Base-by-base conservation (phyloP, 2,329 filamentous ascomycete genomes). In the Apiospora pterosperma region DNA sequence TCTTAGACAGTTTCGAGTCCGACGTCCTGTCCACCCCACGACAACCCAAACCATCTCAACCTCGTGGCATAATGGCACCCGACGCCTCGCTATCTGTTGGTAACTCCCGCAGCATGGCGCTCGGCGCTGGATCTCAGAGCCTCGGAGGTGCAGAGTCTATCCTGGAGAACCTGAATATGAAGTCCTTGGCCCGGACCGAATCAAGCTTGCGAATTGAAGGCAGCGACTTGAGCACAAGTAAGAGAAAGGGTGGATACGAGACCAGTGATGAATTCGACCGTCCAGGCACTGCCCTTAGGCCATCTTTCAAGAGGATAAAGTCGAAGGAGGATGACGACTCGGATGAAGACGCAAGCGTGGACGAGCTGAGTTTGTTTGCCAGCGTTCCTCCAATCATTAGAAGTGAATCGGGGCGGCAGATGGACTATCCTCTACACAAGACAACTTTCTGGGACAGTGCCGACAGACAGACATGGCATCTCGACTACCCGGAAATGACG, bases 401-500 rank as follows among this genome's bases (percentile, higher is more conserved):
- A 62, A 79, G 80, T 23, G 78, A 80, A 36, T 86, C 84, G 0
- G 80, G 80, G n/a, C 82, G 87, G 28, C 84, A 85, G 68, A 85
- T 89, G 44, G 85, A 89, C 69, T 77, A 79, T 23, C 83, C 84
- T 4, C 81, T 88, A 14, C 79, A 81, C 68, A 88, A 89, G 67
- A 80, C 78, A 7, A 79, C 80, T 0, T 90, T 85, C 70, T 90
- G 88, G 88, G 81, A 83, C 59, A 76, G 78, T 4, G 78, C 80
- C 55, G 82, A 89, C 68, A 78, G 78, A 63, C 77, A 72, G 23
- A 88, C 85, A 1, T 88, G 86, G 81, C 88, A 90, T 67, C 78
- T 88, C 4, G 74, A 84, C 61, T 90, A 90, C 69, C 88, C 88
- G 0, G 84, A 87, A 67, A 89, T 90, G 85, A 88, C 84, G 0